Base-by-base conservation (phyloP, 306 rosid genomes). In the Casuarina glauca region DNA sequence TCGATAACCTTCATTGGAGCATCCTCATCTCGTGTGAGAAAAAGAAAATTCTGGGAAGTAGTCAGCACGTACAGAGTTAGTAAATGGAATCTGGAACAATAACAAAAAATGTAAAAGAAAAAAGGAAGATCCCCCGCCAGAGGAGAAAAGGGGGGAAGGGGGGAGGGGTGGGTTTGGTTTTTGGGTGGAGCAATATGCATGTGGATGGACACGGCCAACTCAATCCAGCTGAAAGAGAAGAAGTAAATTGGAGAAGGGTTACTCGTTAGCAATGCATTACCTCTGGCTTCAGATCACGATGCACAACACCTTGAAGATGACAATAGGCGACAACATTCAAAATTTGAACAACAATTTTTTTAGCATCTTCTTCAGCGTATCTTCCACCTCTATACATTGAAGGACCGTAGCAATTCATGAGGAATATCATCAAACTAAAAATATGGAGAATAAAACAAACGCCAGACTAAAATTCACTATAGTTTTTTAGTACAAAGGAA, bases 201-300 rank as follows among this genome's bases (percentile, higher is more conserved):
- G 60, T 10, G 70, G 9, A 72, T n/a, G 68, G 66, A 74, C 36
- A 73, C 69, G 63, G 42, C 49, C 77, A 80, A 84, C 35, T 73
- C 55, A 64, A 73, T 51, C 58, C 76, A 53, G 53, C 44, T 53
- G 57, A 52, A 63, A 79, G 4, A 6, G 13, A 49, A 63, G 51
- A 15, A 64, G 16, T 53, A 26, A 73, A 17, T 26, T 35, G 17
- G 54, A 53, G 58, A 66, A 6, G 42, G 35, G 72, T 32, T 66
- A 68, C 44, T 36, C 42, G 73, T 75, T 80, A 66, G 60, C 36
- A 76, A 43, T 69, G 57, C 12, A 46, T 71, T 84, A 94, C 98
- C 98, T 95, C 98, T 69, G 98, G 98, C 87, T 95, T 95, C 70
- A 95, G 88, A 82, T 95, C 98, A 61, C 98, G 97, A 61, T 92